phyloP scores from a whole-genome alignment of 192 early-diverging fungal species.

The Martensiomyces pterosporus region DNA sequence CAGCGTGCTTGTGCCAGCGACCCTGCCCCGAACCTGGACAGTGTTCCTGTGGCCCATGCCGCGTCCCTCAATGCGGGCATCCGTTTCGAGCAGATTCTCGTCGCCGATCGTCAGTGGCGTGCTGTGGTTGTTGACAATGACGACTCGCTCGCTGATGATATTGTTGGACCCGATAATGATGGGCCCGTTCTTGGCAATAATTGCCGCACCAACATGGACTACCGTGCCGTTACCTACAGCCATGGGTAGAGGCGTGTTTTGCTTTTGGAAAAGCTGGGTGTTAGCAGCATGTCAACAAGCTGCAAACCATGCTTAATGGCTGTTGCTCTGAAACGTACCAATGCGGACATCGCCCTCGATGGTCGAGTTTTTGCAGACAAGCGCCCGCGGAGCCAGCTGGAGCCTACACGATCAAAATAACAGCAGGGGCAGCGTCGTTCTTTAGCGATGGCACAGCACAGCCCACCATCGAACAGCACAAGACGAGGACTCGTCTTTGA shows the following conservation, averaged over 20 bases:
- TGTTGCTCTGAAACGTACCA: conserved; percentile 1
- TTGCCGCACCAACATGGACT: conserved; percentile 44
- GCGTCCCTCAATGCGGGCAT: conserved; percentile 29
- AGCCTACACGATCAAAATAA: no score
- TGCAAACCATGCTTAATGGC: not conserved
- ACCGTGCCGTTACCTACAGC: conserved; percentile 43
- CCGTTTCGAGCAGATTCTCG: conserved; percentile 44
- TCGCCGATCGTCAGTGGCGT: conserved; percentile 41
- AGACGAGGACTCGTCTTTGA: no score
- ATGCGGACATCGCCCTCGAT: conserved; percentile 48
- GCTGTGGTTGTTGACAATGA: conserved; percentile 34
- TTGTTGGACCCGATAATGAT: conserved; percentile 49
- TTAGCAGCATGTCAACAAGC: no score
- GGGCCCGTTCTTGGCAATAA: conserved; percentile 42
- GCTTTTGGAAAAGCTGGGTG: no score
- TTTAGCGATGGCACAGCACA: no score
- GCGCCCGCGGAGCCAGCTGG: conserved; percentile 36
- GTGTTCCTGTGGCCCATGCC: conserved; percentile 46
- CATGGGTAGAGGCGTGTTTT: no score
- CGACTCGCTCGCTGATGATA: conserved; percentile 43
- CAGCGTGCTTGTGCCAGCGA: conserved; percentile 31
- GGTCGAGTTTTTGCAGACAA: conserved; percentile 40
- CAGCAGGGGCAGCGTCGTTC: no score
- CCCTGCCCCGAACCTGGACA: conserved; percentile 28
- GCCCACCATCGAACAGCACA: no score